Evolutionary conservation across 306 rosid genomes (phyloP).

Genomic region (Neltuma alba): DNA sequence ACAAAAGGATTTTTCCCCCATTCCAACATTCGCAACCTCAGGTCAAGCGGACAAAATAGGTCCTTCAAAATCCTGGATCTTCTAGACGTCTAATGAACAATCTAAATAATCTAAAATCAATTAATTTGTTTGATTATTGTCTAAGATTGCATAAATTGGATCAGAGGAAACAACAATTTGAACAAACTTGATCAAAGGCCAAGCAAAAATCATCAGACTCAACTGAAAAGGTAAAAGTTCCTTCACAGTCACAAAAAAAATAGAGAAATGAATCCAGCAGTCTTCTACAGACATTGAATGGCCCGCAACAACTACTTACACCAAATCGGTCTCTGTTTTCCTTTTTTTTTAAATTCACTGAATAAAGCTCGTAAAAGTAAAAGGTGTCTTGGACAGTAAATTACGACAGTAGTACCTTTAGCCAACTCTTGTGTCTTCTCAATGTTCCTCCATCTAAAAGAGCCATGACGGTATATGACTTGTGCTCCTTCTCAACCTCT

Average conservation of each 20-base stretch:
- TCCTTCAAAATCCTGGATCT: not conserved
- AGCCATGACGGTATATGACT: conserved; percentile 80
- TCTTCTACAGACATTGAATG: not conserved
- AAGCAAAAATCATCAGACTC: not conserved
- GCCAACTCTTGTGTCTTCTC: conserved; percentile 90
- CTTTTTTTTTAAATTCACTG: conserved; percentile 8
- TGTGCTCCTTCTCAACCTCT: conserved; percentile 60
- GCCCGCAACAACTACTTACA: conserved; percentile 16
- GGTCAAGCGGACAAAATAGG: not conserved
- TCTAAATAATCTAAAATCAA: conserved; percentile 1
- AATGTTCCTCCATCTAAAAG: conserved; percentile 93
- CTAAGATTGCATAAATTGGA: not conserved
- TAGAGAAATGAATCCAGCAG: not conserved
- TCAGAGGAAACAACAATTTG: not conserved
- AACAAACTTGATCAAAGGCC: conserved; percentile 18
- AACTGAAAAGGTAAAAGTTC: not conserved
- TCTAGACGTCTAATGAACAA: not conserved
- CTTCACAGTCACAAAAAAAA: conserved; percentile 12
- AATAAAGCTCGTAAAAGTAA: conserved; percentile 26
- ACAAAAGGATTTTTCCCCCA: too few species aligned
- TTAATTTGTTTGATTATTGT: not conserved
- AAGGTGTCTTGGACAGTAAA: not conserved
- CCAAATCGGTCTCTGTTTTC: conserved; percentile 6
- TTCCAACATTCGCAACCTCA: not conserved
- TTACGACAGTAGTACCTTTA: conserved; percentile 56